Evolutionary conservation across 2,329 filamentous ascomycete genomes (phyloP).

Genomic region (Alternaria arborescens): DNA sequence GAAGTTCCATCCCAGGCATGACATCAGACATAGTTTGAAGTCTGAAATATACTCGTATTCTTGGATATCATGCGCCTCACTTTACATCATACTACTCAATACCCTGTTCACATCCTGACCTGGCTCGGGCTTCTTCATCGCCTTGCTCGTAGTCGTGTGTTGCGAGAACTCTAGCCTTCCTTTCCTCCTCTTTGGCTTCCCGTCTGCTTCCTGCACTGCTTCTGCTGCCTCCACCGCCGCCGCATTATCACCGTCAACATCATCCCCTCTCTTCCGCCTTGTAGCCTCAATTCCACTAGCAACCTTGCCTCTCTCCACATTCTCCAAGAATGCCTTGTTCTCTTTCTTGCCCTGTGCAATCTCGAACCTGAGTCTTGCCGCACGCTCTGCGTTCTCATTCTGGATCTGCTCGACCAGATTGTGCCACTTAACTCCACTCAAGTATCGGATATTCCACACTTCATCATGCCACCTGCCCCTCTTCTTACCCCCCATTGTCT

Average conservation of each 20-base stretch:
- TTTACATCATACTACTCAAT: constrained; percentile 49
- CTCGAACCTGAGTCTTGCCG: constrained; percentile 78
- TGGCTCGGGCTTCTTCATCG: constrained; percentile 43
- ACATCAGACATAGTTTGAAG: neutral
- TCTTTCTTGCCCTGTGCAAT: constrained; percentile 78
- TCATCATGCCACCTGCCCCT: constrained; percentile 84
- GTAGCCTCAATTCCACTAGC: constrained; percentile 66
- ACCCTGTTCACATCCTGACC: constrained; percentile 46
- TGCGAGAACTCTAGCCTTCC: constrained; percentile 70
- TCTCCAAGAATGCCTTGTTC: constrained; percentile 81
- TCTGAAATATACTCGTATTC: constrained; percentile 7
- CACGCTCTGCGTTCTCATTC: constrained; percentile 80
- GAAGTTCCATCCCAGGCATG: accelerated
- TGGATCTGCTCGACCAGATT: constrained; percentile 77
- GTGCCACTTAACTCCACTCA: constrained; percentile 84
- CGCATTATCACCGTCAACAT: constrained; percentile 32
- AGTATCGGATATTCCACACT: constrained; percentile 83
- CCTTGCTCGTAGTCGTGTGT: constrained; percentile 61
- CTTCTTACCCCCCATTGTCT: constrained; percentile 84
- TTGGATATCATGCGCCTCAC: constrained; percentile 15
- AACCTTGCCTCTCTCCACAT: constrained; percentile 83
- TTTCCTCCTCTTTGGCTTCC: constrained; percentile 38
- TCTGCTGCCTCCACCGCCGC: constrained; percentile 25
- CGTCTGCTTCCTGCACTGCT: constrained; percentile 42
- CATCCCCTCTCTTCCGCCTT: constrained; percentile 61